Percentiles rank a stretch among this genome's conserved stretches.
Conservation (phyloP, 495 filamentous ascomycete species). For the Thermothielavioides terrestris region DNA sequence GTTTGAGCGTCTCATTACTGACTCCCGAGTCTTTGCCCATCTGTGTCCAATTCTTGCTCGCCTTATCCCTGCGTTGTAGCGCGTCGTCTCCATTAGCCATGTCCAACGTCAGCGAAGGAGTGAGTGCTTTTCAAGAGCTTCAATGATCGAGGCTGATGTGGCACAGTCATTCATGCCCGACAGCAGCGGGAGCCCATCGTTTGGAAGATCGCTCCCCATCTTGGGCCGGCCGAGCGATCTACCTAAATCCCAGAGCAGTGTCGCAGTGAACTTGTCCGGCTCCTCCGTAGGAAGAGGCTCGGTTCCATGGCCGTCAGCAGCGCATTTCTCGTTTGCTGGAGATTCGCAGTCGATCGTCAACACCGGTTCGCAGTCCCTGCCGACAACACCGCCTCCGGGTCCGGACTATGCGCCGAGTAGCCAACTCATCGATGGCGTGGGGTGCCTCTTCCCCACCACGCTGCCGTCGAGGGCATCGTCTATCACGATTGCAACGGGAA, state of each 20-base stretch:
- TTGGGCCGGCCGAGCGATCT: neutral
- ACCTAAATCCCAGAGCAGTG: neutral
- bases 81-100: too few relatives aligned
- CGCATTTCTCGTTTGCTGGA: neutral
- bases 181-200: neutral
- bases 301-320: neutral
- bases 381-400: slow-evolving; percentile 16
- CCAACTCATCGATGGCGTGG: slow-evolving; percentile 14
- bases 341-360: neutral
- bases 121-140: neutral
- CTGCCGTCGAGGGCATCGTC: slow-evolving; percentile 8
- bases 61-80: too few relatives aligned
- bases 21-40: too few relatives aligned
- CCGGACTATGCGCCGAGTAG: neutral
- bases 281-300: neutral
- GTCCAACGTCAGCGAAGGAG: neutral
- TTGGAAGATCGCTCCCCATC: neutral
- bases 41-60: too few relatives aligned
- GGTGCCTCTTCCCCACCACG: slow-evolving; percentile 6
- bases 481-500: slow-evolving; percentile 11
- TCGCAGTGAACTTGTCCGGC: neutral
- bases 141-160: neutral
- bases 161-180: neutral
- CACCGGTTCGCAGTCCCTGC: neutral
- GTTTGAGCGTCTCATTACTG: too few relatives aligned